Evolutionary conservation across 306 rosid species (phyloP), one percentile per base, ranked within the genome.

Genomic region (Prunus kanzakura): DNA sequence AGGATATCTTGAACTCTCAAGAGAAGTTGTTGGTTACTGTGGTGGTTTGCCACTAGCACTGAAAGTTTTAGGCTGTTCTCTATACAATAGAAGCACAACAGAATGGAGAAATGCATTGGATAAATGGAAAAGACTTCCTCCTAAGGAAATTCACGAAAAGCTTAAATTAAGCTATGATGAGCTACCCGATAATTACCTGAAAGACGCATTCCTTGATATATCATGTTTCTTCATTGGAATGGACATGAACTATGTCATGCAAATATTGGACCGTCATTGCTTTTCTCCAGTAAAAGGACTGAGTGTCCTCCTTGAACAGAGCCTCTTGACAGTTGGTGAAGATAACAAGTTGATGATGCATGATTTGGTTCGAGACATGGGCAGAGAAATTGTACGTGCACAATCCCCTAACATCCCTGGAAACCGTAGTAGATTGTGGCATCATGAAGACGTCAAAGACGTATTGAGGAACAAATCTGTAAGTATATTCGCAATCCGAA

Each of bases 31-130:
- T 49, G 4, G 64, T 20, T 82, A 78, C 3, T 78, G 77, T 64
- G 69, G 77, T 6, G 88, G 91, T 20, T 15, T 87, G 2, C 91
- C 91, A 13, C 16, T 87, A 2, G 88, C 88, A 7, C 85, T 84
- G 32, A 50, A 82, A 66, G 81, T 38, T 1, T 51, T 78, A 72
- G 91, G 91, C 0, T 87, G 81, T 41, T 80, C 50, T 35, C 74
- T 87, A 2, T 19, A 0, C 2, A 35, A 41, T 0, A 78, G 84
- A 55, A 61, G 25, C 2, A 11, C 4, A 55, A 0, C 1, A 3
- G 78, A 76, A 7, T 87, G 91, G 89, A 16, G 2, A 66, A 60
- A 35, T 20, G 67, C 75, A 18, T 10, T 85, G 54, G 55, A 56
- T 1, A 83, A 83, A 55, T 38, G 83, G 32, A 11, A 81, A 32